A percentile compares a stretch with the other conserved stretches of the same genome.
Conservation (phyloP, 352 stramenopile species). For the Phytophthora ohioensis region DNA sequence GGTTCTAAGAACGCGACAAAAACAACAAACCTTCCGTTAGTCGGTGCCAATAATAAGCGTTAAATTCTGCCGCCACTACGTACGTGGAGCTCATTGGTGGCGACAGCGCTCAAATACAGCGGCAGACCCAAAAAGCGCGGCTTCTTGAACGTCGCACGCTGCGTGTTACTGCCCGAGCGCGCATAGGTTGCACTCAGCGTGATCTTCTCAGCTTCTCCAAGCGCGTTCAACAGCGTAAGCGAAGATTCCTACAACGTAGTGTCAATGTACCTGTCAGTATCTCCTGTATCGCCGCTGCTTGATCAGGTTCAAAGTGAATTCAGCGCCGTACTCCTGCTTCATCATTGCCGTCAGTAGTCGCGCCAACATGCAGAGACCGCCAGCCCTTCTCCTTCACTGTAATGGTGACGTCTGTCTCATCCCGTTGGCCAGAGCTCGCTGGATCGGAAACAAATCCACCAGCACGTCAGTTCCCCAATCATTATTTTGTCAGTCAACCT, state of each 20-base stretch:
- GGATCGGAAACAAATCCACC: conserved; percentile 14
- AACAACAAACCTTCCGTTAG: not conserved
- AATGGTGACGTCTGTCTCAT: conserved; percentile 90
- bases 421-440: conserved; percentile 71
- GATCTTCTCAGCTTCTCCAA: conserved; percentile 88
- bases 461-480: conserved; percentile 8
- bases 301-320: not conserved
- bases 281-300: not conserved
- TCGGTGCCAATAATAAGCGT: not conserved
- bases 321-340: conserved; percentile 68
- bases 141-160: conserved; percentile 88
- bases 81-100: conserved; percentile 85
- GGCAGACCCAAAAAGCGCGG: conserved; percentile 87
- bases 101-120: conserved; percentile 79
- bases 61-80: conserved; percentile 8
- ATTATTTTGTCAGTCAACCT: not conserved
- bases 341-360: conserved; percentile 86
- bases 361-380: conserved; percentile 86
- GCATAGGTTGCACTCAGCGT: conserved; percentile 84
- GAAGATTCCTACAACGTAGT: conserved; percentile 70
- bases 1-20: conserved; percentile 52
- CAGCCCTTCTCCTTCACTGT: conserved; percentile 90
- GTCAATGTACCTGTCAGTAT: conserved; percentile 19
- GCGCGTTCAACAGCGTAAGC: conserved; percentile 82
- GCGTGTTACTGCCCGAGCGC: conserved; percentile 86